Percentiles rank a stretch among this genome's conserved stretches.
Conservation (phyloP, 2,329 filamentous ascomycete genomes). For the Diaporthe ampelina region DNA sequence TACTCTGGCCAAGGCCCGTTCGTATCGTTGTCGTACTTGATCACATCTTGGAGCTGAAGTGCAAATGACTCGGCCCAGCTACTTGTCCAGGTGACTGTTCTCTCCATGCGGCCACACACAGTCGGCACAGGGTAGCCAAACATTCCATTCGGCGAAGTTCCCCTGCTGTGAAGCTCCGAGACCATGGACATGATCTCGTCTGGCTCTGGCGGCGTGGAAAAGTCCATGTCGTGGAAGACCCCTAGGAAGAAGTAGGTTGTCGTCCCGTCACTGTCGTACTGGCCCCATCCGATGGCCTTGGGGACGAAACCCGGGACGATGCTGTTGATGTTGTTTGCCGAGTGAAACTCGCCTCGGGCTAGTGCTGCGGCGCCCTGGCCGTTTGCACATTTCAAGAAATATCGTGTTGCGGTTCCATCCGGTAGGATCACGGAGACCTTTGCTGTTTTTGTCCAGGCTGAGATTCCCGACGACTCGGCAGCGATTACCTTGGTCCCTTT, state of each 20-base stretch:
- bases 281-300: constrained; percentile 12
- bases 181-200: not conserved
- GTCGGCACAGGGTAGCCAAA: constrained; percentile 11
- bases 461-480: constrained; percentile 10
- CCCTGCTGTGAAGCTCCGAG: not conserved
- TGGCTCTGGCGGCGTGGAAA: constrained; percentile 7
- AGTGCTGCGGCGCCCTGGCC: constrained; percentile 1
- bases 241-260: constrained; percentile 1
- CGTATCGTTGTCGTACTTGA: constrained; percentile 29
- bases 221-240: constrained; percentile 11
- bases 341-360: not conserved
- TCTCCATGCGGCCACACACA: constrained; percentile 2
- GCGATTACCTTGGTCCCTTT: not conserved
- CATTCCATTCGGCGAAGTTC: constrained; percentile 3
- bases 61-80: constrained; percentile 18
- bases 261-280: not conserved
- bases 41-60: constrained; percentile 3
- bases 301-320: constrained; percentile 1
- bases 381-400: not conserved
- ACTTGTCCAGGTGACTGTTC: not conserved
- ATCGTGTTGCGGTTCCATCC: not conserved
- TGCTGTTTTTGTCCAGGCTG: constrained; percentile 15
- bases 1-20: constrained; percentile 19
- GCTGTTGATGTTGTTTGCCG: constrained; percentile 13
- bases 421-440: not conserved